Base-by-base conservation (phyloP, 345 rosid species). In the Zanthoxylum bungeanum region DNA sequence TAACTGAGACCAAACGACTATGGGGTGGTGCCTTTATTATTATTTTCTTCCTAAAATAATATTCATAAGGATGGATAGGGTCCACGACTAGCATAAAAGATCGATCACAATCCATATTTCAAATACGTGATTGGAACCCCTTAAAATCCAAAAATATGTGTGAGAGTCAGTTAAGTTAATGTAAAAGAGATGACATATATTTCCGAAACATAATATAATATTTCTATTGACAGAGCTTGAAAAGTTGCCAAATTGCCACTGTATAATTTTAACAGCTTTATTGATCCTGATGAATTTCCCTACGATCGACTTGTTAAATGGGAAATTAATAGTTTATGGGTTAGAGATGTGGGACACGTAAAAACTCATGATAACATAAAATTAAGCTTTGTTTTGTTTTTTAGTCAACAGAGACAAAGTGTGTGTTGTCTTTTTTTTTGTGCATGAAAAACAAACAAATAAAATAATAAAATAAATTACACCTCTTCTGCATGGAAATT, bases 1-100 rank as follows among this genome's bases (percentile, higher is more conserved):
- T 5, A 33, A 16, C 4, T 22, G 47, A 28, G 68, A 64, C 74
- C 65, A 47, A 63, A 64, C 61, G 49, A 22, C 56, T 37, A 39
- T 64, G 57, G 44, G 68, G 27, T 9, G 14, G 44, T 39, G 44
- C 9, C 11, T 3, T 24, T 7, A 0, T 30, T 6, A 12, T 36
- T 5, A 2, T 11, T 61, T 40, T 53, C n/a, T 30, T 28, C 36
- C 36, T 34, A n/a, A 34, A 30, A 42, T 10, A 11, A 52, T 28
- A 39, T 28, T 64, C 69, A 68, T 25, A 46, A n/a, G n/a, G n/a
- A n/a, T n/a, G n/a, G n/a, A n/a, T n/a, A n/a, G n/a, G n/a, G 25
- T 27, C 28, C 33, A 21, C n/a, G 9, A 77, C 28, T 19, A 24
- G 56, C 51, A 40, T 10, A 28, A 30, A 7, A n/a, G 44, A 19